Percentiles rank a stretch among this genome's conserved stretches.
These are phyloP conservation scores for Phaffomyces thermotolerans DNA, from an alignment of 805 yeast genomes.

Conservation along the genomic window DNA sequence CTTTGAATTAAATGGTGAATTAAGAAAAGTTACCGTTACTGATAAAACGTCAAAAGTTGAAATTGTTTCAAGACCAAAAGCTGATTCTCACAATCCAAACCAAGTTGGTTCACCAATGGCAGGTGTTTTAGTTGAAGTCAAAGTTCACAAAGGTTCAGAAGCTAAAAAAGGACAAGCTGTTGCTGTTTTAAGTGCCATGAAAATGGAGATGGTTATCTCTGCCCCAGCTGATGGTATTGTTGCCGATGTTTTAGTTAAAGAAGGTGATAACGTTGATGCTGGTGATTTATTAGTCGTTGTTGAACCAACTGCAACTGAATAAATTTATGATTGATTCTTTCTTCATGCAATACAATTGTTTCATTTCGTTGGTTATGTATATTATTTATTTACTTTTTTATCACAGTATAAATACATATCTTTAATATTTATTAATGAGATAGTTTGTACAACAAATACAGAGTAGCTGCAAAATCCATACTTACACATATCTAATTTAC, in stretches of 20 bases:
- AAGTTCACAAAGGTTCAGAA: conserved; percentile 78
- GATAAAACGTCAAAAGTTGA: conserved; percentile 86
- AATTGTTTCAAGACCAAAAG: conserved; percentile 82
- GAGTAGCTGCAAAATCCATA: no score
- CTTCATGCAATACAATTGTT: background rate
- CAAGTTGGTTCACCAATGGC: conserved; percentile 99
- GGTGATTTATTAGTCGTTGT: conserved; percentile 74
- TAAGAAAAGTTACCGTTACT: conserved; percentile 88
- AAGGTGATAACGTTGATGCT: conserved; percentile 94
- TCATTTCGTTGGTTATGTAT: background rate
- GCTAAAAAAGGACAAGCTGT: conserved; percentile 96
- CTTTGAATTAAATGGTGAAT: conserved; percentile 97
- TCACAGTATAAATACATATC: background rate
- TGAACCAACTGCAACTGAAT: conserved; percentile 17
- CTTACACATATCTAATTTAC: no score
- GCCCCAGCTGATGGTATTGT: conserved; percentile 86
- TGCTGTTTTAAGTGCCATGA: conserved; percentile 94
- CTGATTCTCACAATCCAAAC: conserved; percentile 76
- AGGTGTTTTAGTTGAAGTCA: conserved; percentile 93
- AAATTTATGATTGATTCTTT: background rate
- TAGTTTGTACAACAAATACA: no score
- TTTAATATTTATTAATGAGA: background rate
- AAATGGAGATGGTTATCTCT: conserved; percentile 98
- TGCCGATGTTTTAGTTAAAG: conserved; percentile 68
- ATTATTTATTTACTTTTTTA: background rate